These are phyloP conservation scores for Phytophthora pini DNA, from an alignment of 352 stramenopile species.

Conservation along the genomic window DNA sequence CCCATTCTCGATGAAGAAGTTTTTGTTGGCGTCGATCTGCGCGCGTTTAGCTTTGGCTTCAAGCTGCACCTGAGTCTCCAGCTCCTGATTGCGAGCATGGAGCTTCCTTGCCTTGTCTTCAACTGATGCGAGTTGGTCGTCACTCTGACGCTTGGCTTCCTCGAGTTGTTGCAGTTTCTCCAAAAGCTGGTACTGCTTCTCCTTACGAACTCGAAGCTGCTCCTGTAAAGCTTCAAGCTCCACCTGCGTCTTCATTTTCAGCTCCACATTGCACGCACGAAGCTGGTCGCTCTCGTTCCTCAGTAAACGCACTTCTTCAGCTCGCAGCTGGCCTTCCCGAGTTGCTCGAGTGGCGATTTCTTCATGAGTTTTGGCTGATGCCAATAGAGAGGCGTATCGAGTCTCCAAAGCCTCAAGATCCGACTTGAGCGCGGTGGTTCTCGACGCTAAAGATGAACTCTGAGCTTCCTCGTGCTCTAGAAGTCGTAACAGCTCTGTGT, in stretches of 20 bases:
- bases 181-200: constrained; percentile 98
- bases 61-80: constrained; percentile 95
- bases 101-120: constrained; percentile 93
- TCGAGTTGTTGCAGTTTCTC: constrained; percentile 97
- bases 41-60: constrained; percentile 93
- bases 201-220: constrained; percentile 95
- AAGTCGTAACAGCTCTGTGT: constrained; percentile 94
- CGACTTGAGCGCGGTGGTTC: constrained; percentile 60
- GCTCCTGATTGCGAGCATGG: constrained; percentile 89
- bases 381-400: constrained; percentile 91
- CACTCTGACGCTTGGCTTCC: constrained; percentile 91
- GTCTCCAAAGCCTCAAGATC: constrained; percentile 90
- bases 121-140: constrained; percentile 90
- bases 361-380: constrained; percentile 93
- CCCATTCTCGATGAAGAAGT: constrained; percentile 88
- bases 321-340: constrained; percentile 92
- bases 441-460: constrained; percentile 58
- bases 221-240: constrained; percentile 96
- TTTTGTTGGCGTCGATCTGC: constrained; percentile 94
- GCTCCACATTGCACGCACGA: constrained; percentile 92
- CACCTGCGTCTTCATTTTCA: constrained; percentile 95
- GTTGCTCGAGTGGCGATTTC: constrained; percentile 90
- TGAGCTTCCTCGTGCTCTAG: constrained; percentile 95
- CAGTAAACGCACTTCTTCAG: constrained; percentile 94
- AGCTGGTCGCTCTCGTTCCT: constrained; percentile 91